Base-by-base conservation (phyloP, 371 early-diverging fungal genomes). In the Mortierella sp. region DNA sequence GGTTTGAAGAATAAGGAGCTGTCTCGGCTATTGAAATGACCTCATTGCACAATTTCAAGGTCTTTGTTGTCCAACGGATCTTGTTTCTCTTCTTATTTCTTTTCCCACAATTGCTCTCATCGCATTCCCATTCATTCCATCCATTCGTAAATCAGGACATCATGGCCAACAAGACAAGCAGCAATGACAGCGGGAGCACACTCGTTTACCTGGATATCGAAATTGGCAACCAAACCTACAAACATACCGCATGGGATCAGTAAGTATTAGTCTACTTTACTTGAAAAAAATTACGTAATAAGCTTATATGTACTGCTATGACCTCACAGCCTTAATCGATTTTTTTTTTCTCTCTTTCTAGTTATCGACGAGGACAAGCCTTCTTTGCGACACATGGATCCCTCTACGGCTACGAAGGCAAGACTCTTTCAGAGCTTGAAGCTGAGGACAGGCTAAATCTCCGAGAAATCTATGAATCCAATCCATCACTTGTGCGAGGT, bases 171-270 rank as follows among this genome's bases (percentile, higher is more conserved):
- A 52, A 62, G 20, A 39, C 16, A 11, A 43, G 12, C 52, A 59
- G 52, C 16, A 37, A 37, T 18, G 26, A n/a, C 39, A 58, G 12
- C 37, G 55, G 20, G 40, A 57, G 62, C 5, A 71, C 74, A 3
- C 61, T 78, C n/a, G 86, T 86, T 30, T 87, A 78, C 70, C 78
- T 89, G 45, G 86, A 89, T 54, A 84, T 89, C 32, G 86, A 85
- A 45, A 85, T 88, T 47, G 89, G 89, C 5, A 79, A 89, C 55
- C 75, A 85, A 59, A 76, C 68, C 10, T 64, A 62, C 32, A 78
- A 86, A 49, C 70, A 83, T 0, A 78, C 79, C 5, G 69, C 84
- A 16, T 47, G 57, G 51, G 65, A 61, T 26, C 78, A 83, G 55
- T 86, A 86, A 28, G 74, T 67, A n/a, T n/a, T 20, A 1, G 10